Base-by-base conservation (phyloP, 352 stramenopile species). In the Pythium pectinolyticum region DNA sequence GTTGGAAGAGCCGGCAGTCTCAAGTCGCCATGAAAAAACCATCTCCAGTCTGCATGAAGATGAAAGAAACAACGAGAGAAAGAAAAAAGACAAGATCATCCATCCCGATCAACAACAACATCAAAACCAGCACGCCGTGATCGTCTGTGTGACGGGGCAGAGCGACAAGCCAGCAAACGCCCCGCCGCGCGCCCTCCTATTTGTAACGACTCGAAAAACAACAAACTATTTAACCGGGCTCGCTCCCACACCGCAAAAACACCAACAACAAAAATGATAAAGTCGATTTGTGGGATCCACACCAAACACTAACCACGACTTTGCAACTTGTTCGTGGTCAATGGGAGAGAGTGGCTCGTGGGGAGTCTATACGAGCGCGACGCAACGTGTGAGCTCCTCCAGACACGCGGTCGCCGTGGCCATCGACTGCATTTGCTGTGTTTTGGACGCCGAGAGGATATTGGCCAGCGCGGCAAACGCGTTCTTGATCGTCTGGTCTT, bases 361-460 rank as follows among this genome's bases (percentile, higher is more conserved):
- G 17, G 11, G 22, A 15, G 4, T 61, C 41, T 67, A 71, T 14
- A 71, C 50, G 25, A 71, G 37, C 14, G 20, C 64, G 17, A 71
- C 43, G 37, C 57, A 67, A 24, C 67, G 64, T 32, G 27, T 52
- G 2, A 91, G 69, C 64, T 91, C 82, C 17, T 70, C 63, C 10
- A 91, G 61, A 45, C 82, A 91, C 48, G 82, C 80, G 30, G 80
- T 67, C 30, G 88, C 75, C 0, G 61, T 35, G n/a, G 59, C 45
- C 1, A 82, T 80, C 0, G 63, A 25, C 12, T 77, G 75, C 17
- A 79, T 72, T 28, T 73, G 58, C 17, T 51, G 66, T 2, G 66
- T 74, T 53, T 91, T 89, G 19, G 74, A 74, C 0, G 76, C 77
- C 35, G 69, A 54, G 37, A 89, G 89, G 17, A 89, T 73, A 52